phyloP scores from a whole-genome alignment of 2,329 filamentous ascomycete species.

The Madurella fahalii region DNA sequence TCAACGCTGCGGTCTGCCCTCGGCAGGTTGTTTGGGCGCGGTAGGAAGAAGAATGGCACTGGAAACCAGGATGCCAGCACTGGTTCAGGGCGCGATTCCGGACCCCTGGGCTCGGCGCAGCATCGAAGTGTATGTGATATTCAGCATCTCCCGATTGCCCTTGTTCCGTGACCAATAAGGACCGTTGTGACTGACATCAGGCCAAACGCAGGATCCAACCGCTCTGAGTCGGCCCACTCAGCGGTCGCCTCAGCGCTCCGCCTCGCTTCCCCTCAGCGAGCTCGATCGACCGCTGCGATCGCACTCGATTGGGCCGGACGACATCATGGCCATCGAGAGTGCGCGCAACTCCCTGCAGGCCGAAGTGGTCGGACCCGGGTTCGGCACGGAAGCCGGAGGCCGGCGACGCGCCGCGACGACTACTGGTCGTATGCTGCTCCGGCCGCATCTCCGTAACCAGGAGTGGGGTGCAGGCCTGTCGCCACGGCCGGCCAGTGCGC shows the following conservation, averaged over 20 bases:
- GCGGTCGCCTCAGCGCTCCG: conserved; percentile 49
- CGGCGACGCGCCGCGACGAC: conserved; percentile 39
- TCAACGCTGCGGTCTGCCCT: conserved; percentile 54
- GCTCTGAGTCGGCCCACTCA: conserved; percentile 34
- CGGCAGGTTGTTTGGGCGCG: conserved; percentile 55
- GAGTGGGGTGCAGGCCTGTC: conserved; percentile 51
- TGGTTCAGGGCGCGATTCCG: conserved; percentile 28
- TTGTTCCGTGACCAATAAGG: neutral
- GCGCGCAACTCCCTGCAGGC: conserved; percentile 50
- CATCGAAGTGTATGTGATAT: conserved; percentile 51
- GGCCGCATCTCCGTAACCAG: conserved; percentile 33
- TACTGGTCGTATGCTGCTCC: conserved; percentile 36
- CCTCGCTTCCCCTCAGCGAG: conserved; percentile 57
- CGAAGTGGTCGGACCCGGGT: conserved; percentile 34
- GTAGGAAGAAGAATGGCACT: conserved; percentile 45
- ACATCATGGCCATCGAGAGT: conserved; percentile 50
- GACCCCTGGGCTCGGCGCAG: conserved; percentile 31
- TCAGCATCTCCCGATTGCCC: neutral
- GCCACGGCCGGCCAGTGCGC: conserved; percentile 58
- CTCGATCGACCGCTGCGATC: conserved; percentile 58
- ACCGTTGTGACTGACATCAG: conserved; percentile 4
- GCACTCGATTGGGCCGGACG: conserved; percentile 56
- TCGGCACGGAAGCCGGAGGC: neutral
- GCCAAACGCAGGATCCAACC: conserved; percentile 36
- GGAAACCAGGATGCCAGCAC: conserved; percentile 31